Conservation (phyloP, 2,329 filamentous ascomycete genomes). For the Botrytis byssoidea region DNA sequence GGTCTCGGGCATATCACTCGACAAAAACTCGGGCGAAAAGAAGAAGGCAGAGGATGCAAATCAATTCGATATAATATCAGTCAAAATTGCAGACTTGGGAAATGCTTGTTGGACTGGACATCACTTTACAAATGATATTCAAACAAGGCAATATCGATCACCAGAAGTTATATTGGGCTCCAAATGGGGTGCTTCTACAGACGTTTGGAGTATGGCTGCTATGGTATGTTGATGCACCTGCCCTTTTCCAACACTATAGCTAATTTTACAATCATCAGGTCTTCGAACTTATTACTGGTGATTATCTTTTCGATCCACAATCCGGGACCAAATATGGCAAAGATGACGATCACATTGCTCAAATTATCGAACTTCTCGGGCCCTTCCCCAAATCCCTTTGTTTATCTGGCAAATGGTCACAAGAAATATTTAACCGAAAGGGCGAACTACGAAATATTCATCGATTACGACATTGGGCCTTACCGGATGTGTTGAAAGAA, state of each 20-base stretch:
- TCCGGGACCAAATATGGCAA: conserved; percentile 99
- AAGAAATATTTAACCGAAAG: conserved; percentile 98
- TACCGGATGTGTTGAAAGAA: conserved; percentile 88
- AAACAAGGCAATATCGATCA: conserved; percentile 94
- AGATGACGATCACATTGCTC: conserved; percentile 97
- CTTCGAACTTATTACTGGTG: conserved; percentile 95
- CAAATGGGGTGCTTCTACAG: conserved; percentile 99
- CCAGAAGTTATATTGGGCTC: conserved; percentile 94
- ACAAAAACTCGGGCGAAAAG: conserved; percentile 68
- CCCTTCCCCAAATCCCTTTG: conserved; percentile 91
- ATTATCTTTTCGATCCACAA: conserved; percentile 97
- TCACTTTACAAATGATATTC: conserved; percentile 99
- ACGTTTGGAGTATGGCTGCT: conserved; percentile 99
- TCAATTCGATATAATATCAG: conserved; percentile 66
- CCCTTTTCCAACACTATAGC: neutral
- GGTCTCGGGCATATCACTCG: conserved; percentile 90
- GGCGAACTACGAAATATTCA: conserved; percentile 98
- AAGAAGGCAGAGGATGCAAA: conserved; percentile 54
- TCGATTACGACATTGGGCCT: conserved; percentile 89
- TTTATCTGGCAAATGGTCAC: conserved; percentile 92
- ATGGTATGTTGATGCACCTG: conserved; percentile 67
- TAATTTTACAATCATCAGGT: conserved; percentile 54
- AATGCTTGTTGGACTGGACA: conserved; percentile 99
- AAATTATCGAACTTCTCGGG: conserved; percentile 95
- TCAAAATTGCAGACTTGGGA: conserved; percentile 97